Base-by-base conservation (phyloP, 352 stramenopile species). In the Pythium aquatile region DNA sequence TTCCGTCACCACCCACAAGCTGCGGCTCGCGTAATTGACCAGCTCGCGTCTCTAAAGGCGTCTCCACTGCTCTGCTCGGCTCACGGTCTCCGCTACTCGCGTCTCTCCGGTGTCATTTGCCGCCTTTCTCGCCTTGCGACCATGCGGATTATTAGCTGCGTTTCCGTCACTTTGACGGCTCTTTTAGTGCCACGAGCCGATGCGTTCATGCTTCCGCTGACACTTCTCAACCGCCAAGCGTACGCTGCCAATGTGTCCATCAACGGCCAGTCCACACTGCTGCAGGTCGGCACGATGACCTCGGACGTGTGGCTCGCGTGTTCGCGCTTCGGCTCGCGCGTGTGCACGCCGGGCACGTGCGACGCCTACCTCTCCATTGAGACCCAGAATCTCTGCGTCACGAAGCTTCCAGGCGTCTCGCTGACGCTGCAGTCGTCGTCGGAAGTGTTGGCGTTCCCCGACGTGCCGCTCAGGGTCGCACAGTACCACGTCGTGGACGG, bases 221-320 rank as follows among this genome's bases (percentile, higher is more conserved):
- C 40, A 26, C 55, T 46, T 42, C 30, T 63, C 44, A 47, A 63
- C n/a, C 44, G 26, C 9, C 57, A 49, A 47, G 57, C 57, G 42
- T 63, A 63, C 30, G 57, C 55, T 14, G 57, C 44, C 30, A 47
- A 32, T 1, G 44, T 55, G 26, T 16, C 30, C 3, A n/a, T 63
- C 30, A 47, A 63, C n/a, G 57, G 57, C 44, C 20, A 32, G 28
- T 1, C 17, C n/a, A 54, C 39, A 5, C 11, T 14, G n/a, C 57
- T 63, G 30, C 44, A 55, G 44, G 13, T 63, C 57, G 32, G 44
- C 44, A 63, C 57, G 1, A 24, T 55, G n/a, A 17, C 33, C 28
- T 32, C 44, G 46, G 44, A 52, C 20, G 11, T 39, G n/a, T 63
- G 57, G 57, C 40, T 56, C 46, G 32, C 57, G 17, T 63, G 57